Evolutionary conservation across 73 alveolate genomes (phyloP), one percentile per base, ranked within the genome.

Genomic region (Paramecium octaurelia): DNA sequence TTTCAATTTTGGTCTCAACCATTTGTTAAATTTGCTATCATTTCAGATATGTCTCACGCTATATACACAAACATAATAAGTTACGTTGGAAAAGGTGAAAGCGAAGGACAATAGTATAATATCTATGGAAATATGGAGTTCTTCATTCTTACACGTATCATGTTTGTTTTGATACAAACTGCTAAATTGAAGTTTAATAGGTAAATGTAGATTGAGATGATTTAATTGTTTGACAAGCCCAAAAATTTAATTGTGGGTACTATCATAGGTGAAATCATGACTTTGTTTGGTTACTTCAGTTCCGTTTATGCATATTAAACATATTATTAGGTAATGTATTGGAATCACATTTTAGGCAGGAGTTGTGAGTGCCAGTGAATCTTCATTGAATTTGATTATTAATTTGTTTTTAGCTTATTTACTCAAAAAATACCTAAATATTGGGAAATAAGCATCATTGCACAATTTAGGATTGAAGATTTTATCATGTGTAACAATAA

Each of bases 1-100:
- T n/a, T 24, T 24, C 8, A 21, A 20, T 80, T 80, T 80, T 80
- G 91, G 76, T 40, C 35, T 24, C 24, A 80, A 35, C 75, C 76
- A 10, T 80, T 43, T 46, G 91, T 80, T 42, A 80, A 80, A 8
- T 80, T 40, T 80, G 76, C 91, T 44, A 80, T 80, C 24, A 80
- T 80, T 44, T 42, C 91, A 20, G 91, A 80, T 80, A 44, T 80
- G 91, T 80, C 76, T 5, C 91, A 80, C 44, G 91, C 91, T 20
- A 23, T 80, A 20, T 80, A 80, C 12, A 80, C 91, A 6, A 80
- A 44, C 46, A 24, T 42, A 14, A 64, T 80, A 3, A 80, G 91
- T 48, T 80, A 18, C 44, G 91, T 48, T 12, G 91, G 91, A 18
- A 23, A 46, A 31, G 75, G 34, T 11, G 91, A 80, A 18, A 48